phyloP scores from a whole-genome alignment of 345 rosid species.

The Ceriops decandra region DNA sequence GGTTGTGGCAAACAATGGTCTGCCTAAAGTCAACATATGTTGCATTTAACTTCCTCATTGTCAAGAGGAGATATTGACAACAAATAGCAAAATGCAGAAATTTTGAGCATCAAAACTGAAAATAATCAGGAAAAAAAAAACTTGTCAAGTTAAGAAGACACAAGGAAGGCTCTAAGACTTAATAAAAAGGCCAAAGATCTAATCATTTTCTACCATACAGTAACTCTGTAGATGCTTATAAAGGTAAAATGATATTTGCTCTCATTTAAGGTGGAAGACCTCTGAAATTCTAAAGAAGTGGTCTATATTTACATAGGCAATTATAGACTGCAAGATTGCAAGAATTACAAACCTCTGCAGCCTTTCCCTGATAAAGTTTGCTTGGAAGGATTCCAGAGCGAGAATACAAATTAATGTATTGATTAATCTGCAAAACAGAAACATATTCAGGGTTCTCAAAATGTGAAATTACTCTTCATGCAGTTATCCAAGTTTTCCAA shows the following conservation, averaged over 20 bases:
- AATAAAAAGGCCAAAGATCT: no score
- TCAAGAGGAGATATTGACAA: not conserved
- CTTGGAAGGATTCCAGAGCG: constrained; percentile 69
- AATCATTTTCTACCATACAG: no score
- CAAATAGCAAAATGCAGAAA: not conserved
- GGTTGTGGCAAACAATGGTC: not conserved
- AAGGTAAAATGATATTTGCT: no score
- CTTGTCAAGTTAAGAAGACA: no score
- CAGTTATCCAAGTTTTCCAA: not conserved
- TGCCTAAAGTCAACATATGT: not conserved
- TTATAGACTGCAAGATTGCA: constrained; percentile 4
- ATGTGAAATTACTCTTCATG: not conserved
- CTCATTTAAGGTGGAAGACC: no score
- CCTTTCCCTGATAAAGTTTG: constrained; percentile 60
- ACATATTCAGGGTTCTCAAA: constrained; percentile 12
- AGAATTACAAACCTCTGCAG: constrained; percentile 59
- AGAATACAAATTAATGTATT: constrained; percentile 66
- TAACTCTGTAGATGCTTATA: no score
- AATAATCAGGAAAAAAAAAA: no score
- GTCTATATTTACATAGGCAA: no score
- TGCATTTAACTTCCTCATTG: not conserved
- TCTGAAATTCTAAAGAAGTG: no score
- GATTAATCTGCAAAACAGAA: constrained; percentile 59
- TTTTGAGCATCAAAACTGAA: not conserved
- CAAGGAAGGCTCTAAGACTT: no score